Base-by-base conservation (phyloP, 2,329 filamentous ascomycete species). In the Paecilomyces niveus region DNA sequence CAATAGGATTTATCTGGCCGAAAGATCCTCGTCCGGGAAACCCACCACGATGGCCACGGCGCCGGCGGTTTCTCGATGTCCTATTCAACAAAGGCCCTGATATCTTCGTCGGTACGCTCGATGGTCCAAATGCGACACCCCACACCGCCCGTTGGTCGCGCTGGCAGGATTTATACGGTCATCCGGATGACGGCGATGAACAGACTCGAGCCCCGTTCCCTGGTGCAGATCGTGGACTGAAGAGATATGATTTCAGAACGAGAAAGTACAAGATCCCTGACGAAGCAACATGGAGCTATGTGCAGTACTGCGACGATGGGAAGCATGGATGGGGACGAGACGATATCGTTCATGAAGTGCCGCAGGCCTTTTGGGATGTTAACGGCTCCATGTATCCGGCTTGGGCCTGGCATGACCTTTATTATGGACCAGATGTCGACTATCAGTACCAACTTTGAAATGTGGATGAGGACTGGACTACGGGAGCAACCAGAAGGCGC, bases 71-170 rank as follows among this genome's bases (percentile, higher is more conserved):
- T 21, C 65, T 67, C 21, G 73, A 79, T 53, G 65, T 78, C 56
- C 50, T 77, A 15, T 70, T 61, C 7, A 71, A 70, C 35, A 73
- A 69, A 57, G 76, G 76, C 1, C 75, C 76, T 11, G 76, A 78
- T 63, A 73, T 78, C 4, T 77, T 73, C 35, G 65, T 78, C n/a
- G 71, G 68, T 7, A 61, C 55, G 13, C 64, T 72, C 51, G 55
- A 59, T 9, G 56, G 56, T 11, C 56, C 61, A 5, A 58, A 35
- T 6, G 13, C 32, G 7, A 54, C 26, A 4, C 62, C 62, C 2
- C 56, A 39, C 32, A 62, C 54, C 11, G 53, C 61, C 10, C 55
- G 58, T 24, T 63, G 62, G 62, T 60, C 62, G 24, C 57, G 59
- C 56, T 64, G 62, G 61, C 50, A 60, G 50, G 58, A 64, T 50